These are phyloP conservation scores for Paxillus involutus DNA, from an alignment of 768 basidiomycete genomes.

Conservation along the genomic window DNA sequence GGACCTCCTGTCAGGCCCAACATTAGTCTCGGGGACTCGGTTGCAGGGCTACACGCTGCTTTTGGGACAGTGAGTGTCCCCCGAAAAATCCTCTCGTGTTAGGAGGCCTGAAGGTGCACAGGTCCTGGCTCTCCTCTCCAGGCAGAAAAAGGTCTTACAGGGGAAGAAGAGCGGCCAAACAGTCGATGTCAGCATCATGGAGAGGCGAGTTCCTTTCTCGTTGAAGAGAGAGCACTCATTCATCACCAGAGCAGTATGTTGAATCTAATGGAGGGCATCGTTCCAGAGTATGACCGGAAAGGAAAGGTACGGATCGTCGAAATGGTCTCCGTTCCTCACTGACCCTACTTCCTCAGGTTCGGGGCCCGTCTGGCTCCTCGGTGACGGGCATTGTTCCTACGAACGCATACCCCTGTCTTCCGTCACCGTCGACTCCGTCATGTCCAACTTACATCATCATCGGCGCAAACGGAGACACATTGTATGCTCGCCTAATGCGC, in stretches of 20 bases:
- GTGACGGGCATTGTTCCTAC: constrained; percentile 76
- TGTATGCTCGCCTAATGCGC: constrained; percentile 67
- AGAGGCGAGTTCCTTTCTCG: constrained; percentile 43
- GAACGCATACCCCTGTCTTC: constrained; percentile 69
- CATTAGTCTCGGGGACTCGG: constrained; percentile 70
- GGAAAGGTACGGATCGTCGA: constrained; percentile 45
- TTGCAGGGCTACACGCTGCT: constrained; percentile 71
- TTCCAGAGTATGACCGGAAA: constrained; percentile 74
- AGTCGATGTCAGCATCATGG: constrained; percentile 77
- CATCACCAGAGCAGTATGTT: constrained; percentile 50
- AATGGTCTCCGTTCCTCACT: not conserved
- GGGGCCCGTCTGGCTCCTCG: constrained; percentile 73
- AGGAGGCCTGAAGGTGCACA: constrained; percentile 16
- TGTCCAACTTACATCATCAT: constrained; percentile 63
- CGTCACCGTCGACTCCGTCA: constrained; percentile 38
- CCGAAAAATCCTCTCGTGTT: not conserved
- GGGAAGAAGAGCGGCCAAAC: constrained; percentile 43
- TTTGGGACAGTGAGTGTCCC: constrained; percentile 60
- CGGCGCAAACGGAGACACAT: constrained; percentile 69
- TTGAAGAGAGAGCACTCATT: not conserved
- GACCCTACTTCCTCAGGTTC: constrained; percentile 38
- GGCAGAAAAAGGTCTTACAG: constrained; percentile 33
- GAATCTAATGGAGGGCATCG: constrained; percentile 75
- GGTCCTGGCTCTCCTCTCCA: constrained; percentile 61
- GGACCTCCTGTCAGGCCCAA: constrained; percentile 72